phyloP scores from a whole-genome alignment of 768 basidiomycete species.

The Pholiota microspora region DNA sequence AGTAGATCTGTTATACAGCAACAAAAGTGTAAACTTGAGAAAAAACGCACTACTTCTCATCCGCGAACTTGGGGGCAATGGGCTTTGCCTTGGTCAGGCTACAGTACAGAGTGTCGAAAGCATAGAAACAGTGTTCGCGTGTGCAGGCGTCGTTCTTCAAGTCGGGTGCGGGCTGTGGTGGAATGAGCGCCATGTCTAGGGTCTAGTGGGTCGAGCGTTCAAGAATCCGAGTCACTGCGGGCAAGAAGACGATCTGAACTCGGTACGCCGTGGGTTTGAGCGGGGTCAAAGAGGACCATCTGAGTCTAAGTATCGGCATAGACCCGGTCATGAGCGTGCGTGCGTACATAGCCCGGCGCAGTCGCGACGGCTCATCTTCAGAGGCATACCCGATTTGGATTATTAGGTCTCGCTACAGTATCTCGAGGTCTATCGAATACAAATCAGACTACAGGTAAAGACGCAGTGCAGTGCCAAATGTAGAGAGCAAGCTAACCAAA shows the following conservation, averaged over 20 bases:
- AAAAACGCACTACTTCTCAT: conserved; percentile 73
- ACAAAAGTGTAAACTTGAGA: not conserved
- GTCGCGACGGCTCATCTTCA: not conserved
- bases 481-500: not conserved
- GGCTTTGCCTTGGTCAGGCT: conserved; percentile 59
- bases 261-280: too few species aligned
- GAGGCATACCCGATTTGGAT: conserved; percentile 5
- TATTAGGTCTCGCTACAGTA: not conserved
- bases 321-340: conserved; percentile 2
- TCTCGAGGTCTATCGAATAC: too few species aligned
- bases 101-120: conserved; percentile 81
- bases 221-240: not conserved
- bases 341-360: not conserved
- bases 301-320: not conserved
- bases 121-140: conserved; percentile 76
- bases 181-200: conserved; percentile 51
- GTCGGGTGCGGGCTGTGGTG: conserved; percentile 42
- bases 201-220: too few species aligned
- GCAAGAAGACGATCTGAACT: too few species aligned
- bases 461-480: not conserved
- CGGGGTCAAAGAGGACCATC: not conserved
- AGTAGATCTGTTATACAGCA: conserved; percentile 5
- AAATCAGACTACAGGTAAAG: too few species aligned
- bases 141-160: conserved; percentile 45
- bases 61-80: conserved; percentile 59